Evolutionary conservation across 1,139 yeast genomes (phyloP).

Genomic region (Suhomyces yuchorum): DNA sequence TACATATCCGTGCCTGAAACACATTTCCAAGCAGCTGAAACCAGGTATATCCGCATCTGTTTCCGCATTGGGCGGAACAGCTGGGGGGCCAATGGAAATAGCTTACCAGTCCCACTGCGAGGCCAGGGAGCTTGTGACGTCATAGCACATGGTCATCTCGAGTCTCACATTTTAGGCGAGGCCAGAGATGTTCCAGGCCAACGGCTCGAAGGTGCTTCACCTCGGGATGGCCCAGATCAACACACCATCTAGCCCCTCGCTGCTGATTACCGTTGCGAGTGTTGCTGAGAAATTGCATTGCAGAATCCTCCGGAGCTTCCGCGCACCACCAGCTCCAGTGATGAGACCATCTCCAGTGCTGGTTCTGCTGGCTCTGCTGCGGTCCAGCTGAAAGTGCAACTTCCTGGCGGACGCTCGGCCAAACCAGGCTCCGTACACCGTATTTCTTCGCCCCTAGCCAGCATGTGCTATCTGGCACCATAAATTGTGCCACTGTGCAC

Average conservation of each 20-base stretch:
- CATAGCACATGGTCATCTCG: background rate
- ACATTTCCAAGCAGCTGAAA: background rate
- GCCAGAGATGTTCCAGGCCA: conserved; percentile 1
- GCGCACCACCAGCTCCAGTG: background rate
- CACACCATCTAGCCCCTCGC: background rate
- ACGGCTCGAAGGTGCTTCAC: background rate
- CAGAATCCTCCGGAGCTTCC: background rate
- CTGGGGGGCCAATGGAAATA: no score
- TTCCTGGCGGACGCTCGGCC: no score
- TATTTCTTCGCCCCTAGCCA: no score
- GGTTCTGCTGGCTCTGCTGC: no score
- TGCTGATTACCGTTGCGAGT: background rate
- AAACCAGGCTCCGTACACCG: no score
- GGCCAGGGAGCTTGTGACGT: background rate
- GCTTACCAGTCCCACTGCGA: no score
- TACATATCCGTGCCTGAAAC: background rate
- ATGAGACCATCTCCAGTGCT: no score
- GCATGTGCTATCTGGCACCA: background rate
- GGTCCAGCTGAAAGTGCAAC: no score
- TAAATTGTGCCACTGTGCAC: background rate
- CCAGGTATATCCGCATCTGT: background rate
- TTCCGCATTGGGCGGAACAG: background rate
- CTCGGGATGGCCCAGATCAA: background rate
- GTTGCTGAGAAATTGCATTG: background rate
- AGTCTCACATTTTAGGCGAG: conserved; percentile 1